Evolutionary conservation across 495 filamentous ascomycete species (phyloP), one percentile per base, ranked within the genome.

Genomic region (Tuber indicum): DNA sequence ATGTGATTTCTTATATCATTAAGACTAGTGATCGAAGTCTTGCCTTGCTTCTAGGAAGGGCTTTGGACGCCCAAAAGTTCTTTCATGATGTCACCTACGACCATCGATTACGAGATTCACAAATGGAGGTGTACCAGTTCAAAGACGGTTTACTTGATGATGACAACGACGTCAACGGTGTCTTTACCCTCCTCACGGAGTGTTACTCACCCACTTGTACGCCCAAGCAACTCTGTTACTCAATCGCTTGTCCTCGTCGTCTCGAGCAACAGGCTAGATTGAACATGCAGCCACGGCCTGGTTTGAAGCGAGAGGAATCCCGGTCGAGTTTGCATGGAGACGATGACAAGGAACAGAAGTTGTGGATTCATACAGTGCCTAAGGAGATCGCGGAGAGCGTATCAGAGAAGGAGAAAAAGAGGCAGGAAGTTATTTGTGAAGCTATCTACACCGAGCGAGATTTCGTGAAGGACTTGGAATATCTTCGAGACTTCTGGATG

Each of bases 11-110:
- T 3, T 93, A 92, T 82, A 98, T 98, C 80, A 98, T 98, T 83
- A 92, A 95, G 84, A 99, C 96, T 0, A 97, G 91, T 17, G 96
- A 99, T 85, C 90, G 96, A 72, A 99, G 98, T 82, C 86, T 99
- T 78, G 96, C 96, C 62, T 86, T 99, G 75, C 89, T 99, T 17
- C 85, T 99, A n/a, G 96, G 96, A 70, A 89, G 96, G 79, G 93
- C 94, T 75, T 86, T 99, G 70, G 96, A 99, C 86, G 96, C 96
- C 66, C 96, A 99, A 85, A 99, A 98, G 84, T 98, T 98, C 85
- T 99, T 99, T 84, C 96, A 98, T 84, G 96, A 99, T 89, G 96
- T 98, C 62, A 97, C 94, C 6, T 99, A 99, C 84, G 94, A 97
- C 77, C 96, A 99, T 84, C 90, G 96, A 71, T 86, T 99, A 75